Evolutionary conservation across 2,329 filamentous ascomycete genomes (phyloP).

Genomic region (Drechslerella stenobrocha): DNA sequence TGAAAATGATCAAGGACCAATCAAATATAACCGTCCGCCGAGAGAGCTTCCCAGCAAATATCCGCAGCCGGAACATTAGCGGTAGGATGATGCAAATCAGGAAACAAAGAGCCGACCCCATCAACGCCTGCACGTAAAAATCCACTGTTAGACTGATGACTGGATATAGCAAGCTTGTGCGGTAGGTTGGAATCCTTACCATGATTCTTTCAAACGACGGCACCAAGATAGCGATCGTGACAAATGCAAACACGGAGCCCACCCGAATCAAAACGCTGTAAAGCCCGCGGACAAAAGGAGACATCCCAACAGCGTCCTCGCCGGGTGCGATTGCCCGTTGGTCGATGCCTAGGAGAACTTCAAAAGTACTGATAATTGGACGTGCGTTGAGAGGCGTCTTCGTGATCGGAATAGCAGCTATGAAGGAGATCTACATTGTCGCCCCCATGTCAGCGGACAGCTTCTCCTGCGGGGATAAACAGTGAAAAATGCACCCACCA

Average conservation of each 20-base stretch:
- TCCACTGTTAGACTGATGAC: slow-evolving; percentile 12
- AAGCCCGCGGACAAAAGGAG: slow-evolving; percentile 43
- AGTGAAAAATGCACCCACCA: slow-evolving; percentile 66
- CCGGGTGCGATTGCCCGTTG: slow-evolving; percentile 56
- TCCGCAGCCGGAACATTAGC: slow-evolving; percentile 82
- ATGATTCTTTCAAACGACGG: slow-evolving; percentile 88
- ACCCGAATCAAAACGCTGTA: slow-evolving; percentile 56
- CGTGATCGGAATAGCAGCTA: slow-evolving; percentile 89
- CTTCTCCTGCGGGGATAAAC: no score
- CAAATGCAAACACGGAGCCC: slow-evolving; percentile 69
- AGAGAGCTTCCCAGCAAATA: slow-evolving; percentile 75
- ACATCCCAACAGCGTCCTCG: slow-evolving; percentile 52
- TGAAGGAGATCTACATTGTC: slow-evolving; percentile 67
- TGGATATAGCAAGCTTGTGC: neutral
- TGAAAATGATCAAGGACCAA: slow-evolving; percentile 71
- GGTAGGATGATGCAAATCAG: slow-evolving; percentile 92
- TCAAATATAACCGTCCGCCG: slow-evolving; percentile 67
- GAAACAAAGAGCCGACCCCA: slow-evolving; percentile 88
- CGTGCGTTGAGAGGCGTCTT: slow-evolving; percentile 91
- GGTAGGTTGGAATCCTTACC: slow-evolving; percentile 55
- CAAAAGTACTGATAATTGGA: slow-evolving; percentile 81
- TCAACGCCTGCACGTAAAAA: slow-evolving; percentile 60
- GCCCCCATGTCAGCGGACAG: neutral
- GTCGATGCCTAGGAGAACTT: slow-evolving; percentile 77
- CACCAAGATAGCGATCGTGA: slow-evolving; percentile 72